Base-by-base conservation (phyloP, 768 basidiomycete genomes). In the Suillus occidentalis region DNA sequence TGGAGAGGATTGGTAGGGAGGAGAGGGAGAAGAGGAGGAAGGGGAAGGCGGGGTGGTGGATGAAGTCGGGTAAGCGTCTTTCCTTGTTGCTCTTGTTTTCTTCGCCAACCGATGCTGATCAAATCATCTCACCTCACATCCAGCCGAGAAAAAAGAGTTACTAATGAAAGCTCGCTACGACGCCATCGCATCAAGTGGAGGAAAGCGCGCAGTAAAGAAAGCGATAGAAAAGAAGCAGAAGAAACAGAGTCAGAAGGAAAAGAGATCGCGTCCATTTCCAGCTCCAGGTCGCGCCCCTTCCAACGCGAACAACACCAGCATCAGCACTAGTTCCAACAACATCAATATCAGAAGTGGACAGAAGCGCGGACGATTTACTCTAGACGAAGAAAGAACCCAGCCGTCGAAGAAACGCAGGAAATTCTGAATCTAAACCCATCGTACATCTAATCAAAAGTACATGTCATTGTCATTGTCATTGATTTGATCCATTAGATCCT, bases 201-300 rank as follows among this genome's bases (percentile, higher is more conserved):
- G 96, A 9, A 87, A 86, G 68, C 78, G 82, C 4, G 93, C 94
- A 1, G 91, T 96, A 61, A 92, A 90, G 73, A 95, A 90, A 76
- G 92, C 87, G 6, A 87, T 97, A 36, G 92, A 92, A 70, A 96
- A 92, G 84, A 95, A 88, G 75, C 88, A 92, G 77, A 92, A 87
- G 76, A 97, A 95, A 81, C 80, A 89, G 22, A 84, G 84, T 60
- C 92, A 94, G 76, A 95, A 91, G 76, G 95, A 97, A 81, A 97
- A 96, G 78, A 90, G 86, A 71, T 88, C 84, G 63, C 81, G 94
- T 61, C 95, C 95, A 14, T 89, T 88, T 73, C 72, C 81, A 3
- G 52, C 52, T 31, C 52, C 52, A 31, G 52, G 28, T 53, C 52
- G 31, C n/a, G 6, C n/a, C 45, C n/a, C 10, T 10, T 47, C 45